phyloP scores from a whole-genome alignment of 2,329 filamentous ascomycete species.

The Chaetothyriales sp. region DNA sequence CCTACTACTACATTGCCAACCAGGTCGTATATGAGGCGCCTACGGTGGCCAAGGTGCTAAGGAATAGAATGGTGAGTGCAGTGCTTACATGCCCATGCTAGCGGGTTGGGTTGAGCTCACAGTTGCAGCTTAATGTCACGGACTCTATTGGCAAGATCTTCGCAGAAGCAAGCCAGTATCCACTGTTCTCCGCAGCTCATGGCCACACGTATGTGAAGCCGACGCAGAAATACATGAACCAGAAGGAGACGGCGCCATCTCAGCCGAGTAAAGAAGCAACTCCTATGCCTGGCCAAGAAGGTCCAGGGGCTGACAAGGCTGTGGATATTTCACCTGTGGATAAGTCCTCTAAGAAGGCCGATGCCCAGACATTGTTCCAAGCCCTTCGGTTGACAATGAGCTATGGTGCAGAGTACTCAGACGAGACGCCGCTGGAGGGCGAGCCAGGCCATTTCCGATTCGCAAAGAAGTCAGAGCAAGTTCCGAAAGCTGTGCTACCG shows the following conservation, averaged over 20 bases:
- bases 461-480: constrained; percentile 25
- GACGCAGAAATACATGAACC: constrained; percentile 14
- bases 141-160: constrained; percentile 42
- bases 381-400: constrained; percentile 37
- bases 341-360: constrained; percentile 10
- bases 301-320: constrained; percentile 4
- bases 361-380: constrained; percentile 29
- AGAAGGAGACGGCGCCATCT: constrained; percentile 20
- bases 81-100: too few relatives aligned
- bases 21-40: constrained; percentile 48
- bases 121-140: constrained; percentile 36
- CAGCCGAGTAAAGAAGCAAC: constrained; percentile 35
- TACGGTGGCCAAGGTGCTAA: constrained; percentile 43
- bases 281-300: constrained; percentile 27
- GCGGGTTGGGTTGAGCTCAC: constrained; percentile 2
- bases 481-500: constrained; percentile 3
- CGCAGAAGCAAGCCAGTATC: constrained; percentile 37
- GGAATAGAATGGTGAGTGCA: constrained; percentile 37
- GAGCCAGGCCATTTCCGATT: constrained; percentile 50
- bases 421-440: constrained; percentile 47
- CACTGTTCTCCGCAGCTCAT: constrained; percentile 42
- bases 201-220: constrained; percentile 46
- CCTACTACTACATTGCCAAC: constrained; percentile 46
- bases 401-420: constrained; percentile 47
- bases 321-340: neutral